Evolutionary conservation across 1,139 yeast genomes (phyloP), one percentile per base, ranked within the genome.

Genomic region (Scheffersomyces parashehatae): DNA sequence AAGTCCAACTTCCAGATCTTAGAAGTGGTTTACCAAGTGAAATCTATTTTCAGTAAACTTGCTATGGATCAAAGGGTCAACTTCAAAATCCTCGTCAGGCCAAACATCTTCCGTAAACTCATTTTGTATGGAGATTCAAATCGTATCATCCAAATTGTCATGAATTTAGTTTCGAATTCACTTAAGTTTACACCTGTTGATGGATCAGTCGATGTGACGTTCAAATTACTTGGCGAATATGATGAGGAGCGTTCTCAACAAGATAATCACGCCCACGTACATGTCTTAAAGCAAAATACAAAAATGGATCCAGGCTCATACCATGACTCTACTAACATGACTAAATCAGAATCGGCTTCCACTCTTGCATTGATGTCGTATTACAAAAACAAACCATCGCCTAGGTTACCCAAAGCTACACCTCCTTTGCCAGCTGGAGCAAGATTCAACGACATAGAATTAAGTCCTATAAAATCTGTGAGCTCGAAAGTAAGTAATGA

Each of bases 161-260:
- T 88, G 87, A 91, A 91, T 55, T 68, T 91, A 45, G 90, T 90
- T 2, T 86, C 95, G 11, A 91, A 89, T 61, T 85, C 96, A 0
- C 67, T 91, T 50, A 91, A 91, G 58, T 91, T 91, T 56, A 90
- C 97, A 0, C 96, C 96, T 0, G 83, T 81, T 14, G 89, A 88
- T 50, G 97, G 97, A 2, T 75, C 79, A 12, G 95, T 93, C 12
- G 77, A 77, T 28, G 93, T 90, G 2, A 62, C 77, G 0, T 78
- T 88, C 49, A 78, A 75, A 50, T 64, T 85, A n/a, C 50, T 84
- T 26, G 95, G 95, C 16, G 87, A 82, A 57, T 85, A 85, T 58
- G 95, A 87, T 55, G 73, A 52, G n/a, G 64, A 54, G 16, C 57
- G 58, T 32, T 68, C 77, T 2, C 55, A 75, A 51, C 70, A 45